Percentiles rank a stretch among this genome's conserved stretches.
These are phyloP conservation scores for Colletotrichum tabaci DNA, from an alignment of 2,329 filamentous ascomycete species.

Conservation along the genomic window DNA sequence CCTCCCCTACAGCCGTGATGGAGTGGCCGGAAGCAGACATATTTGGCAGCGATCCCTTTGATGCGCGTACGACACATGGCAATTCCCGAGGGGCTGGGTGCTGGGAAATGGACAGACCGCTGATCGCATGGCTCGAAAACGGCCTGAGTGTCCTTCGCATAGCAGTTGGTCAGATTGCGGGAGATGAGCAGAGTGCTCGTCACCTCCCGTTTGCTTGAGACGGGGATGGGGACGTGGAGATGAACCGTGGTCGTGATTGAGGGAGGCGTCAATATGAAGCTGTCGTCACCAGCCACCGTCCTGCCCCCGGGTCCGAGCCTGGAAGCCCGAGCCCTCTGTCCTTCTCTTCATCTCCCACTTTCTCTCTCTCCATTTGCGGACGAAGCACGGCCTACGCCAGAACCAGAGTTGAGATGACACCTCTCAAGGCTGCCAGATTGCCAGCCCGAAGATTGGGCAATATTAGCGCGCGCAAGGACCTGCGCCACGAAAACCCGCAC, in stretches of 20 bases:
- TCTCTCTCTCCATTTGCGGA: slow-evolving; percentile 8
- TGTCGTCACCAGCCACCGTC: slow-evolving; percentile 29
- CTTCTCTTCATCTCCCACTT: too few species aligned
- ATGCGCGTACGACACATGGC: slow-evolving; percentile 1
- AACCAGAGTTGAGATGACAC: slow-evolving; percentile 36
- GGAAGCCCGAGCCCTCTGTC: background rate
- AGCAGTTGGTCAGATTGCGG: slow-evolving; percentile 14
- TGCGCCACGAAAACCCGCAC: slow-evolving; percentile 13
- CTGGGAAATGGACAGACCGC: slow-evolving; percentile 3
- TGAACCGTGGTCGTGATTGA: slow-evolving; percentile 14
- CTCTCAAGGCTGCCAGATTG: slow-evolving; percentile 36
- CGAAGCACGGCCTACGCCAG: slow-evolving; percentile 1
- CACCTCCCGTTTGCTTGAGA: background rate
- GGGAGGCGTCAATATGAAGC: slow-evolving; percentile 21
- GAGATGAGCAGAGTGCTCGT: background rate
- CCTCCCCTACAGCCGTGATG: slow-evolving; percentile 1
- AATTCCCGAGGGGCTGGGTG: slow-evolving; percentile 24
- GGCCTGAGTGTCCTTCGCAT: background rate
- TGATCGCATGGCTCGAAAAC: slow-evolving; percentile 14
- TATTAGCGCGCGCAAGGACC: slow-evolving; percentile 29
- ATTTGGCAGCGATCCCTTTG: slow-evolving; percentile 10
- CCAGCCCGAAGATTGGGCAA: slow-evolving; percentile 9
- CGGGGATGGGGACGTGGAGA: slow-evolving; percentile 9
- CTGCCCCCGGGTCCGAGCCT: slow-evolving; percentile 15
- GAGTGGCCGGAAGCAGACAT: slow-evolving; percentile 25